Base-by-base conservation (phyloP, 2,329 filamentous ascomycete genomes). In the Fusarium sp. region DNA sequence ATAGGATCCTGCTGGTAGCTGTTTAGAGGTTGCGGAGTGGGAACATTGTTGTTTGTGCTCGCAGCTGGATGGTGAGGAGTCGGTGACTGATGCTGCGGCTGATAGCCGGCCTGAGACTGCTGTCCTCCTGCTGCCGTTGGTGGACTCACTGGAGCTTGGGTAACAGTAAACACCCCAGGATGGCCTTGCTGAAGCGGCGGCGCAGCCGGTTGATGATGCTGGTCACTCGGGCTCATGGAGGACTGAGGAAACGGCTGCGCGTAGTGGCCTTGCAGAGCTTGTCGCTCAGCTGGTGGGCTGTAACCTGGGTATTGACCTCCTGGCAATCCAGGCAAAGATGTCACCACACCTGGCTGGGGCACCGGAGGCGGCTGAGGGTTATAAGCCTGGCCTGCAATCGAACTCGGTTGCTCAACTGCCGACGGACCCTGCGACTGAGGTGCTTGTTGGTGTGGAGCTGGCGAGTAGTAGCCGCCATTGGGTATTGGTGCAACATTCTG, bases 1-100 rank as follows among this genome's bases (percentile, higher is more conserved):
- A 68, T 4, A 2, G 54, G 41, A n/a, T 68, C 65, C 2, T 39
- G 33, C 1, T 35, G 42, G 13, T 46, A 3, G 3, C 5, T 27
- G 15, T 49, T 32, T 3, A 39, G 14, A 7, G 17, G n/a, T 14
- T 17, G n/a, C 2, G 43, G 43, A 14, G 6, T 2, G 3, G 9
- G 29, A 10, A 5, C 1, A 11, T 41, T 15, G 10, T 29, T 35
- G 9, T 25, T 9, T 2, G 10, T 5, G 7, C 2, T 15, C 0
- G 2, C 3, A 2, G 4, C 11, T 7, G 41, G 6, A 1, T 27
- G 41, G 3, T 33, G n/a, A 3, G 21, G 2, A 3, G 13, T 29
- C 13, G 15, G 14, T 10, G 21, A 5, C 4, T 32, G 27, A 2
- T 46, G 32, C 4, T 5, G 19, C 9, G 31, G 23, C 0, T 52